Evolutionary conservation across 805 yeast species (phyloP).

Genomic region (Ogataea populi-albae): DNA sequence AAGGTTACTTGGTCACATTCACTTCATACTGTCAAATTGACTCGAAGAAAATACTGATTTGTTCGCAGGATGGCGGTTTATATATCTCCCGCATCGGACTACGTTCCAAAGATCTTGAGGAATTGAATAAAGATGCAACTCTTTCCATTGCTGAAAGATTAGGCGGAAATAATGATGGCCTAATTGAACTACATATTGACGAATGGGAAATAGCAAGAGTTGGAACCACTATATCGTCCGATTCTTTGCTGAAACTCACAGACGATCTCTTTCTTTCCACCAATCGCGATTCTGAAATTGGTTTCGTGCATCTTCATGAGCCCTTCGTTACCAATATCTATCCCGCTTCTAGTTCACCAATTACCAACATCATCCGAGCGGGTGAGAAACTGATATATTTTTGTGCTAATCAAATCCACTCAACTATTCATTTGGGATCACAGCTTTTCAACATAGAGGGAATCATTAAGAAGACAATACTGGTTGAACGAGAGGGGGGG

Average conservation of each 20-base stretch:
- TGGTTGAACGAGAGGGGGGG: too few species aligned
- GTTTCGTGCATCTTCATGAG: too few species aligned
- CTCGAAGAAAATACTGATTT: conserved; percentile 3
- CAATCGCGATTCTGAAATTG: conserved; percentile 2
- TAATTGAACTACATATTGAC: conserved; percentile 7
- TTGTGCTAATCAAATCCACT: background rate
- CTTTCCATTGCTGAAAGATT: conserved; percentile 15
- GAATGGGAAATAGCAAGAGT: conserved; percentile 8
- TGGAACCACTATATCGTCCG: conserved; percentile 4
- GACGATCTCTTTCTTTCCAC: conserved; percentile 2
- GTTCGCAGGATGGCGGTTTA: conserved; percentile 10
- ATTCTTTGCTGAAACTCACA: background rate
- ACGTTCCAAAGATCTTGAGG: conserved; percentile 3
- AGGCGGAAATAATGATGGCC: background rate
- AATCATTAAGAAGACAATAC: conserved; percentile 3
- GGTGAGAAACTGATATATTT: background rate
- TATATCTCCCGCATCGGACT: conserved; percentile 4
- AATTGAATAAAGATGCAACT: conserved; percentile 4
- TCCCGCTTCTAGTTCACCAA: background rate
- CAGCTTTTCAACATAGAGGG: conserved; percentile 1
- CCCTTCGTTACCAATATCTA: too few species aligned
- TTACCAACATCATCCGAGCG: conserved; percentile 1
- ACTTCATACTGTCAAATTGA: conserved; percentile 7
- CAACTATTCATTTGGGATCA: background rate
- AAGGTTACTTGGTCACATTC: conserved; percentile 12